Percentiles rank a stretch among this genome's conserved stretches.
phyloP scores from a whole-genome alignment of 768 basidiomycete genomes.

The Leccinum arenicola region DNA sequence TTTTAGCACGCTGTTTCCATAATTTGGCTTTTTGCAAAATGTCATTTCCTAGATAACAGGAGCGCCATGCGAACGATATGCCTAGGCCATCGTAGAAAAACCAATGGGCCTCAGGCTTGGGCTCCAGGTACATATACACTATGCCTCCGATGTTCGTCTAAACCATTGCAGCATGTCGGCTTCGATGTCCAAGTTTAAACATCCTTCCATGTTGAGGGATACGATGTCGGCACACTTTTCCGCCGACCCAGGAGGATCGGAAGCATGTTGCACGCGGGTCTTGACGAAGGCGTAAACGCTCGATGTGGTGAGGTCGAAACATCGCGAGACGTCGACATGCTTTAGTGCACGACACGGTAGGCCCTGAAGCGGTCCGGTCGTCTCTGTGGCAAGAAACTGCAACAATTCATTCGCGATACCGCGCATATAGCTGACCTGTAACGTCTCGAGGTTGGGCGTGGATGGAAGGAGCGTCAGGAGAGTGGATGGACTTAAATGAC shows the following conservation, averaged over 20 bases:
- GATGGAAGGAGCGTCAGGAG: constrained; percentile 31
- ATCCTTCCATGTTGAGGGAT: constrained; percentile 53
- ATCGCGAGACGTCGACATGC: constrained; percentile 56
- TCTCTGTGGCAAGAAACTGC: constrained; percentile 36
- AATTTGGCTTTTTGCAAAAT: constrained; percentile 43
- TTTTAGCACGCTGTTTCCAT: constrained; percentile 58
- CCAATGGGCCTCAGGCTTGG: too few species aligned
- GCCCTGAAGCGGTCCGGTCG: constrained; percentile 8
- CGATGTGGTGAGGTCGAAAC: constrained; percentile 50
- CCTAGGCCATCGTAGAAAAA: constrained; percentile 19
- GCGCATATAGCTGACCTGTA: constrained; percentile 39
- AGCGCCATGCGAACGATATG: constrained; percentile 62
- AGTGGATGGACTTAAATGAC: constrained; percentile 27
- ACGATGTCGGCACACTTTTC: constrained; percentile 32
- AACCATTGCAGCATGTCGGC: constrained; percentile 59
- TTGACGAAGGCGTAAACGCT: constrained; percentile 54
- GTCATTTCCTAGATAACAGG: constrained; percentile 46
- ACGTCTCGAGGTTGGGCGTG: constrained; percentile 38
- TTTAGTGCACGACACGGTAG: constrained; percentile 45
- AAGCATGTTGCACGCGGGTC: constrained; percentile 34
- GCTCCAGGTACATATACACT: neutral
- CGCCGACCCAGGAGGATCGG: constrained; percentile 16
- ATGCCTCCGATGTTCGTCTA: constrained; percentile 18
- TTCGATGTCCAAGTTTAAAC: constrained; percentile 47
- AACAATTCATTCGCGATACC: constrained; percentile 38